Conservation (phyloP, 1,284 basidiomycete species). For the Cyathus olla region DNA sequence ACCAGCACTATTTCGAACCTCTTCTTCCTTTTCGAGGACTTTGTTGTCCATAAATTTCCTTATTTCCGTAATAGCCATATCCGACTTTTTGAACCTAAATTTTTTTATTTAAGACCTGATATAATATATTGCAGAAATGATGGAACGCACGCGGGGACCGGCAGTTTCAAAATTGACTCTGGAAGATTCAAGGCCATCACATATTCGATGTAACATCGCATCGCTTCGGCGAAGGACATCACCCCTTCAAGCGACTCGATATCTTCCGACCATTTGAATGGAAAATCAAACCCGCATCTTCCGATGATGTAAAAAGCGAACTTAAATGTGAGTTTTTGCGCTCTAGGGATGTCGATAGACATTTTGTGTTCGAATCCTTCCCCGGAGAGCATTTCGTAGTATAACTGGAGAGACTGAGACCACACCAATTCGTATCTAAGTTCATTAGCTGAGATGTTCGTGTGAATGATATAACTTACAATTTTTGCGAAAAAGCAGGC, state of each 20-base stretch:
- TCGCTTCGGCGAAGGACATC: constrained; percentile 57
- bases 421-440: constrained; percentile 58
- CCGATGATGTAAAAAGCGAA: constrained; percentile 62
- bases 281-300: too few relatives aligned
- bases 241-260: constrained; percentile 45
- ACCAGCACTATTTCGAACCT: constrained; percentile 10
- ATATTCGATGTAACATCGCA: constrained; percentile 48
- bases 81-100: constrained; percentile 17
- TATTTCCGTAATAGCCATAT: constrained; percentile 37
- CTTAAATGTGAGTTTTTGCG: constrained; percentile 58
- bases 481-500: constrained; percentile 59
- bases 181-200: constrained; percentile 42
- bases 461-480: constrained; percentile 44
- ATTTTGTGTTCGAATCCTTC: constrained; percentile 55
- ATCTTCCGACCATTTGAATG: constrained; percentile 55
- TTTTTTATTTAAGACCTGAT: too few relatives aligned
- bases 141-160: too few relatives aligned
- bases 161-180: constrained; percentile 54
- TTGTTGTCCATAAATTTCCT: constrained; percentile 55
- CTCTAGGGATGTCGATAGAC: constrained; percentile 44
- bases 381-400: constrained; percentile 53
- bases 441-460: not conserved
- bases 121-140: too few relatives aligned
- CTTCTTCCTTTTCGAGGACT: constrained; percentile 46
- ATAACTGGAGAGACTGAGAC: constrained; percentile 52